Evolutionary conservation across 352 stramenopile genomes (phyloP).

Genomic region (Pythium grandisporangium): DNA sequence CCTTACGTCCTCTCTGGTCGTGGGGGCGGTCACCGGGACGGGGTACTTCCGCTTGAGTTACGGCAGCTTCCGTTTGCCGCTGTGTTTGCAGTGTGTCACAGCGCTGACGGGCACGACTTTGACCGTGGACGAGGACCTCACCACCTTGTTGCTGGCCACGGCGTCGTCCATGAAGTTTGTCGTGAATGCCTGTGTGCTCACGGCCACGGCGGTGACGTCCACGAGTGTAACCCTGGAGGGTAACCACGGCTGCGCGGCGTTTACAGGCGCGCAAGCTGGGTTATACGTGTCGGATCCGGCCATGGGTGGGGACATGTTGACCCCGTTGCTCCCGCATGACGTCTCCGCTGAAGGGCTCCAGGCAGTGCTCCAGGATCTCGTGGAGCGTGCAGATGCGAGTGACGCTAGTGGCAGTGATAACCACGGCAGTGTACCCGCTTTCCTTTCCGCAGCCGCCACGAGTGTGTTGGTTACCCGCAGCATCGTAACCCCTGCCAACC

Average conservation of each 20-base stretch:
- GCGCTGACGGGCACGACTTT: slow-evolving; percentile 34
- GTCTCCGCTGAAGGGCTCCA: slow-evolving; percentile 44
- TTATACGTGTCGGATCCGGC: slow-evolving; percentile 22
- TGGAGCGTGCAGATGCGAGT: slow-evolving; percentile 16
- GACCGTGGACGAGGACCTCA: slow-evolving; percentile 48
- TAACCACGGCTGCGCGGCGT: slow-evolving; percentile 49
- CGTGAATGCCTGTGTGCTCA: slow-evolving; percentile 69
- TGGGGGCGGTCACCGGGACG: slow-evolving; percentile 1
- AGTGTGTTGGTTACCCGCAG: too few relatives aligned
- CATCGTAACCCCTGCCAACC: too few relatives aligned
- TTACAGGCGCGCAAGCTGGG: slow-evolving; percentile 26
- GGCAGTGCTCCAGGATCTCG: slow-evolving; percentile 64
- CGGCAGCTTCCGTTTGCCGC: slow-evolving; percentile 34
- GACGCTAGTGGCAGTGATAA: slow-evolving; percentile 11
- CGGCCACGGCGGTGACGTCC: slow-evolving; percentile 23
- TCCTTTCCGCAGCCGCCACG: too few relatives aligned
- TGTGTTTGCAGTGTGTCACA: slow-evolving; percentile 55
- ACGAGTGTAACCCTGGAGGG: slow-evolving; percentile 34
- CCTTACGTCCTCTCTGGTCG: slow-evolving; percentile 21
- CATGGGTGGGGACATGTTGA: slow-evolving; percentile 21
- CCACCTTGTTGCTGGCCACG: slow-evolving; percentile 35
- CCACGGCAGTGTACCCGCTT: slow-evolving; percentile 6
- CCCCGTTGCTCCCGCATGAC: slow-evolving; percentile 47
- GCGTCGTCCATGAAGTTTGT: slow-evolving; percentile 69
- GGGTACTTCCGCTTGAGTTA: slow-evolving; percentile 73